phyloP scores from a whole-genome alignment of 2,329 filamentous ascomycete genomes.

The Fusarium incarnatum region DNA sequence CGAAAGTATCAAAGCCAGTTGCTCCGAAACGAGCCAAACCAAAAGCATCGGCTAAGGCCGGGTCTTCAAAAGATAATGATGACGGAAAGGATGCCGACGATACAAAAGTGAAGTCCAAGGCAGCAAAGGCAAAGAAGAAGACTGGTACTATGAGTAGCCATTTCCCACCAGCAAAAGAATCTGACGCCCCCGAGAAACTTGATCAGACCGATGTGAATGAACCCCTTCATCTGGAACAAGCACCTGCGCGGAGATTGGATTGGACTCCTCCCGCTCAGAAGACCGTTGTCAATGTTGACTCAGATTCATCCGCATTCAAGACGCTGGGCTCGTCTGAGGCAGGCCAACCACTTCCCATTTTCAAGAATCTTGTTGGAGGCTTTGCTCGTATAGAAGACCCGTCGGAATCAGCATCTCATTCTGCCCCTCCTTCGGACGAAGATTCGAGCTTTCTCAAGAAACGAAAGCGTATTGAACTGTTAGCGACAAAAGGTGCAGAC shows the following conservation, averaged over 20 bases:
- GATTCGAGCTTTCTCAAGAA: slow-evolving; percentile 60
- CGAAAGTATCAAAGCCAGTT: slow-evolving; percentile 31
- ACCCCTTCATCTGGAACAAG: slow-evolving; percentile 58
- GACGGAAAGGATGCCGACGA: slow-evolving; percentile 46
- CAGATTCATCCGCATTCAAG: slow-evolving; percentile 47
- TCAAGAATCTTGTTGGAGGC: slow-evolving; percentile 57
- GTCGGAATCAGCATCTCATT: slow-evolving; percentile 37
- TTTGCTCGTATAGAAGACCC: slow-evolving; percentile 54
- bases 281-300: slow-evolving; percentile 44
- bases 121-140: slow-evolving; percentile 17
- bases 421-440: slow-evolving; percentile 39
- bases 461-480: slow-evolving; percentile 66
- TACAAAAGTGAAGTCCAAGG: slow-evolving; percentile 52
- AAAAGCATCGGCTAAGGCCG: slow-evolving; percentile 1
- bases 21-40: slow-evolving; percentile 20
- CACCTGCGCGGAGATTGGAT: slow-evolving; percentile 66
- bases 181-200: slow-evolving; percentile 16
- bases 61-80: background rate
- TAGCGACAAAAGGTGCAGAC: slow-evolving; percentile 51
- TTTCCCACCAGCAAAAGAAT: slow-evolving; percentile 43
- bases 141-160: slow-evolving; percentile 52
- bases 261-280: slow-evolving; percentile 75
- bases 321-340: slow-evolving; percentile 16
- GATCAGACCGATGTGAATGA: slow-evolving; percentile 47
- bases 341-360: slow-evolving; percentile 49